A percentile compares a stretch with the other conserved stretches of the same genome.
These are phyloP conservation scores for Sporothrix brasiliensis DNA, from an alignment of 2,329 filamentous ascomycete species.

Conservation along the genomic window DNA sequence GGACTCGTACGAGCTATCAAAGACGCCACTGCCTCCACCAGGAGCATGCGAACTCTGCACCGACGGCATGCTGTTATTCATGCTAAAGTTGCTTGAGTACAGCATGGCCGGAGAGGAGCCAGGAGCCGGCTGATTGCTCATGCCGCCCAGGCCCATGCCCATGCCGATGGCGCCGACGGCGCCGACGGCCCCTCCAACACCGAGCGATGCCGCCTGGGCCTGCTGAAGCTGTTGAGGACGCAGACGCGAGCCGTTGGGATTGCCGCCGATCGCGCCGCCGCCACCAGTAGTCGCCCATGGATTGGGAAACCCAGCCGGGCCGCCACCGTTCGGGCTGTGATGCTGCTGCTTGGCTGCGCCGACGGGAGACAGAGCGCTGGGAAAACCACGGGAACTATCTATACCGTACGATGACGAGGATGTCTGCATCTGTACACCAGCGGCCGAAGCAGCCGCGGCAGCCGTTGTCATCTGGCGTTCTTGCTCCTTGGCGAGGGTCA, in stretches of 20 bases:
- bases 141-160: not conserved
- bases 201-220: slow-evolving; percentile 31
- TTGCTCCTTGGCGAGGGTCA: slow-evolving; percentile 30
- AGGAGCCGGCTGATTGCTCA: slow-evolving; percentile 20
- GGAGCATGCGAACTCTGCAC: slow-evolving; percentile 43
- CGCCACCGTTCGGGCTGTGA: not conserved
- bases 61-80: slow-evolving; percentile 39
- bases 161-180: not conserved
- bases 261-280: not conserved
- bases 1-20: slow-evolving; percentile 18
- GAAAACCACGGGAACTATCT: slow-evolving; percentile 34
- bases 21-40: not conserved
- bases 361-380: slow-evolving; percentile 34
- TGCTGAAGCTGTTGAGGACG: slow-evolving; percentile 33
- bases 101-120: slow-evolving; percentile 30
- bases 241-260: slow-evolving; percentile 15
- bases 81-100: slow-evolving; percentile 41
- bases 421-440: not conserved
- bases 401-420: slow-evolving; percentile 27
- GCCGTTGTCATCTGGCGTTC: slow-evolving; percentile 17
- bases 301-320: slow-evolving; percentile 18
- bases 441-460: not conserved
- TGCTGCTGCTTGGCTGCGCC: slow-evolving; percentile 25
- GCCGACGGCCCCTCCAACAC: not conserved
- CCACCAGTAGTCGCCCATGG: slow-evolving; percentile 16